Evolutionary conservation across 2,329 filamentous ascomycete species (phyloP), one percentile per base, ranked within the genome.

Genomic region (Cladosporium colombiae): DNA sequence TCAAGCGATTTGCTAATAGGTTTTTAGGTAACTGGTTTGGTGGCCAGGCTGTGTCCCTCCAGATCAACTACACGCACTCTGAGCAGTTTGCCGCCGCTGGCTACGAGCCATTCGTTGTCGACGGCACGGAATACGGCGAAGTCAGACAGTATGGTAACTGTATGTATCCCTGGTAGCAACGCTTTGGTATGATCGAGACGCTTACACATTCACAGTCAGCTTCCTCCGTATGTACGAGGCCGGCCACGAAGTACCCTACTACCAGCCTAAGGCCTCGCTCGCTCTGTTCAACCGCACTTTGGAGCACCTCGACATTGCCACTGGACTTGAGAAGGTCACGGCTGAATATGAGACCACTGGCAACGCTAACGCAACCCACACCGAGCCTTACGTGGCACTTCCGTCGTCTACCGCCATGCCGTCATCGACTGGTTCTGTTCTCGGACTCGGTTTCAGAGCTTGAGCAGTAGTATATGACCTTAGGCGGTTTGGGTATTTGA

Each of bases 191-290:
- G 29, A 37, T 21, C 7, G 35, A 62, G 33, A 53, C 13, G 25
- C 61, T 63, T 33, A 63, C 49, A 37, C n/a, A 2, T 25, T 7
- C 62, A 68, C 62, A 68, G 61, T 73, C 64, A 69, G 66, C 52
- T 74, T 74, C 67, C 70, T 74, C 3, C 66, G 75, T 23, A 66
- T 76, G 11, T 75, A 74, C 69, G 78, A 81, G 53, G 69, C 78
- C 7, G 79, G 80, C 2, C 79, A 81, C 57, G 75, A 78, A 63
- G 78, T 80, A 2, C 77, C 78, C 0, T 80, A 74, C 68, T 80
- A 80, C 66, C 79, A 81, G 68, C 78, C 67, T 56, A 64, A 69
- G 49, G 79, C 77, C 11, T 67, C 75, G 0, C 67, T 80, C 21
- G 76, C 74, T 7, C 64, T 70, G 65, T 73, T 73, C 65, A 44